These are phyloP conservation scores for Puccinia coronata DNA, from an alignment of 1,284 basidiomycete genomes.

Conservation along the genomic window DNA sequence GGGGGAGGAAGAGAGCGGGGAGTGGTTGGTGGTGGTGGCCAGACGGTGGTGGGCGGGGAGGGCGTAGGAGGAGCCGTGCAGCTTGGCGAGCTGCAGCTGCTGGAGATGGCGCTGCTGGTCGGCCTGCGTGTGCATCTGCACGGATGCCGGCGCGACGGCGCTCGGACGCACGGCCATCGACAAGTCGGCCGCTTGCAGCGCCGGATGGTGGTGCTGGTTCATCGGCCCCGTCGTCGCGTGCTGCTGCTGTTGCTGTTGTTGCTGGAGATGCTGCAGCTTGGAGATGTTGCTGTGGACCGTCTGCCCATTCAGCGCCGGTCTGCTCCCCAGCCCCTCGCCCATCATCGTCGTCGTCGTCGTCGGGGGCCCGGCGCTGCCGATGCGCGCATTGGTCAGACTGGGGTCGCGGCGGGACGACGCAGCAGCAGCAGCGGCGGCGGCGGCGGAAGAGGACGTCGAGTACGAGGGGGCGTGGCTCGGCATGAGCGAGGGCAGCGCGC, in stretches of 20 bases:
- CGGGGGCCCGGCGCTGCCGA: too few species aligned
- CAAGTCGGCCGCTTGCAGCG: background rate
- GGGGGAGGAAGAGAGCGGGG: too few species aligned
- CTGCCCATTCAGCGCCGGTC: background rate
- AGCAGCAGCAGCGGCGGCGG: background rate
- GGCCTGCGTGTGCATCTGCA: background rate
- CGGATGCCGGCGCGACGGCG: background rate
- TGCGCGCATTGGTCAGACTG: too few species aligned
- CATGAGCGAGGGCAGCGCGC: too few species aligned
- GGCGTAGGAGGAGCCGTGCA: background rate
- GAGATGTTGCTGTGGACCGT: slow-evolving; percentile 16
- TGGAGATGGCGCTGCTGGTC: slow-evolving; percentile 19
- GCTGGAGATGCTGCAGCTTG: too few species aligned
- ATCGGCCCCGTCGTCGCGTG: background rate
- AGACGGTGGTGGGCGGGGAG: background rate
- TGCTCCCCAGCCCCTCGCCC: too few species aligned
- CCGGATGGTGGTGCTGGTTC: slow-evolving; percentile 1
- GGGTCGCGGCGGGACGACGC: background rate
- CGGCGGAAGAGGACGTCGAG: background rate
- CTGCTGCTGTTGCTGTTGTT: slow-evolving; percentile 6
- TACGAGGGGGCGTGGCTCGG: background rate
- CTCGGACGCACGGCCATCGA: background rate
- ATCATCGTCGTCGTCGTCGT: too few species aligned
- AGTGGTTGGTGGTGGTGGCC: background rate
- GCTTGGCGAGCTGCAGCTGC: background rate